Percentiles rank a stretch among this genome's conserved stretches.
Evolutionary conservation across 352 stramenopile genomes (phyloP).

Genomic region (Blastocystis sp.): DNA sequence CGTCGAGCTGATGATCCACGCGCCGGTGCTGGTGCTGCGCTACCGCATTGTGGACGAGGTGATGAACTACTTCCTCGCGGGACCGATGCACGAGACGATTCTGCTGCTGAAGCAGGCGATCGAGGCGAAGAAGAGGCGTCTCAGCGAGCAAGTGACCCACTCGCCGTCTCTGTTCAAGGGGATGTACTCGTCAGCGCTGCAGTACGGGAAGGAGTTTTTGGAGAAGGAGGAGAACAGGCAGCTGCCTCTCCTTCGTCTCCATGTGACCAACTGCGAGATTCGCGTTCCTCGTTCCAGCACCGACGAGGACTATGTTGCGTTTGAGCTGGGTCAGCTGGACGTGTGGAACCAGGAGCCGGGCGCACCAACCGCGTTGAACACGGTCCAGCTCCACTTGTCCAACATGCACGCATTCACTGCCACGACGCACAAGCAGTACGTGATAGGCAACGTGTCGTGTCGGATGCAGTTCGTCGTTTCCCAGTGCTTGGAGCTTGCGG

Average conservation of each 20-base stretch:
- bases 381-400: background rate
- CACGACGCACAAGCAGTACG: background rate
- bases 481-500: background rate
- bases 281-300: background rate
- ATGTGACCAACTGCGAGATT: background rate
- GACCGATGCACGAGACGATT: constrained; percentile 16
- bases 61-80: constrained; percentile 27
- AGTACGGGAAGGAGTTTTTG: background rate
- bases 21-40: background rate
- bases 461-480: background rate
- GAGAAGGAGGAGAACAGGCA: background rate
- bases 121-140: background rate
- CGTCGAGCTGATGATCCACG: background rate
- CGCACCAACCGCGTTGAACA: too few relatives aligned
- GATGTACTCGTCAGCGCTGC: background rate
- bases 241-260: background rate
- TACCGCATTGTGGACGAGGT: constrained; percentile 52
- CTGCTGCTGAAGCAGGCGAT: background rate
- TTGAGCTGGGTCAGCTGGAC: background rate
- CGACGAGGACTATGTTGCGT: background rate
- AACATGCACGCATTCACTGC: background rate
- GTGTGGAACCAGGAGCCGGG: background rate
- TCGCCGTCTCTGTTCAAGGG: background rate
- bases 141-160: background rate
- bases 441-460: background rate